phyloP scores from a whole-genome alignment of 306 rosid genomes.

The Malus orientalis region DNA sequence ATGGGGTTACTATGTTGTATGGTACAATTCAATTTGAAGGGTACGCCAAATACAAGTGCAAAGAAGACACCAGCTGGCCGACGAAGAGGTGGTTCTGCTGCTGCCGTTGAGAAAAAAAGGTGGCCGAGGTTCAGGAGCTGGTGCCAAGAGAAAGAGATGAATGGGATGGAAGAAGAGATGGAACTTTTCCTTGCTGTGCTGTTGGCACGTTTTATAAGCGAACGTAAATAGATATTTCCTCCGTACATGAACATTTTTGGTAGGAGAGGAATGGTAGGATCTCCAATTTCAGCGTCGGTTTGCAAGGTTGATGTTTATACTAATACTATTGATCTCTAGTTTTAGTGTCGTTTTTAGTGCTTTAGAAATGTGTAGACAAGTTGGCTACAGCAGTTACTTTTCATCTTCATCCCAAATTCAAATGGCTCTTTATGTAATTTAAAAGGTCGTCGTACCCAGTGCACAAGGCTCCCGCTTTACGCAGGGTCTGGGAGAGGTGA shows the following conservation, averaged over 20 bases:
- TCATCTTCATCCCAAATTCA: neutral
- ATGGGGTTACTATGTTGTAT: no score
- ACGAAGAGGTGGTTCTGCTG: slow-evolving; percentile 56
- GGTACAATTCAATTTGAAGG: slow-evolving; percentile 72
- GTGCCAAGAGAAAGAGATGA: slow-evolving; percentile 82
- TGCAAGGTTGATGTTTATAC: neutral
- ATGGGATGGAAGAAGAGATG: neutral
- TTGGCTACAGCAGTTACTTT: neutral
- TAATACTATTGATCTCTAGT: neutral
- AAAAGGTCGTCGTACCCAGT: no score
- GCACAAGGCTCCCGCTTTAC: no score
- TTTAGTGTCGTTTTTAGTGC: no score
- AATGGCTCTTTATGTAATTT: neutral
- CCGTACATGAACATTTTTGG: slow-evolving; percentile 9
- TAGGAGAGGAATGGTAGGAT: neutral
- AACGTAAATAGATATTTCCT: neutral
- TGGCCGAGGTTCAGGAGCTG: slow-evolving; percentile 52
- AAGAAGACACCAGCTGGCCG: slow-evolving; percentile 58
- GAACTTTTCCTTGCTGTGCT: neutral
- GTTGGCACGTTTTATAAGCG: neutral
- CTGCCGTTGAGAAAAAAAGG: slow-evolving; percentile 42
- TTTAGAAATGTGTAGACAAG: neutral
- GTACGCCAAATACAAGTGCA: slow-evolving; percentile 44
- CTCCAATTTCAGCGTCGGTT: neutral
- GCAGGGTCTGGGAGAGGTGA: no score